These are phyloP conservation scores for Ensete ventricosum DNA, from an alignment of 176 grass and related monocot species.

Conservation along the genomic window DNA sequence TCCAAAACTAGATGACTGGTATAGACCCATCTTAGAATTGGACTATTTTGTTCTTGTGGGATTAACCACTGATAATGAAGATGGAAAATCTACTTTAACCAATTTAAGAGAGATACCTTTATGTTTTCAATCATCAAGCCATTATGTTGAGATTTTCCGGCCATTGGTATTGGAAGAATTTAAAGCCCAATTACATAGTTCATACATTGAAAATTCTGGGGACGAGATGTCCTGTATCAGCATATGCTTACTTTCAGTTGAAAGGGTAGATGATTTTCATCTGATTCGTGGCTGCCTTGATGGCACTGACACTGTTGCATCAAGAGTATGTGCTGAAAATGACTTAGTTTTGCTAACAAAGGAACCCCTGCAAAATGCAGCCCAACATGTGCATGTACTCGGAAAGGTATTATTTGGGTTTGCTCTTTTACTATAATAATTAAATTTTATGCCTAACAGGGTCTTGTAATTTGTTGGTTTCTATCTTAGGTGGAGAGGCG, in stretches of 20 bases:
- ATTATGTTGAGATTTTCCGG: constrained; percentile 90
- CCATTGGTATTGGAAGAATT: constrained; percentile 95
- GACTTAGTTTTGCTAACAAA: constrained; percentile 87
- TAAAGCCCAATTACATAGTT: constrained; percentile 80
- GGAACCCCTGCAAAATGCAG: constrained; percentile 50
- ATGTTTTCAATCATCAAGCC: constrained; percentile 63
- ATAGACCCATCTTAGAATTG: constrained; percentile 76
- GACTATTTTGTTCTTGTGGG: constrained; percentile 73
- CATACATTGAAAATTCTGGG: constrained; percentile 51
- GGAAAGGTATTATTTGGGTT: constrained; percentile 55
- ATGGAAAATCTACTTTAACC: constrained; percentile 23
- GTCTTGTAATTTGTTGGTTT: constrained; percentile 24
- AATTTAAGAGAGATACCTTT: constrained; percentile 71
- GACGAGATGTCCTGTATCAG: constrained; percentile 66
- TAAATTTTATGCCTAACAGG: constrained; percentile 15
- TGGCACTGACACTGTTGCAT: constrained; percentile 38
- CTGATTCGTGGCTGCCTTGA: constrained; percentile 71
- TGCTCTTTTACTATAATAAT: constrained; percentile 10
- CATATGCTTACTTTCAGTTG: constrained; percentile 70
- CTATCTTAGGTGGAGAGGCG: constrained; percentile 61
- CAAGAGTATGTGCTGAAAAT: constrained; percentile 67
- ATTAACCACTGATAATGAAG: constrained; percentile 38
- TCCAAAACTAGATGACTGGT: constrained; percentile 75
- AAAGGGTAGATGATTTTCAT: constrained; percentile 94
- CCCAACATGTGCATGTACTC: constrained; percentile 61